Conservation (phyloP, 805 yeast species). For the Kodamaea hsintzibuensis region DNA sequence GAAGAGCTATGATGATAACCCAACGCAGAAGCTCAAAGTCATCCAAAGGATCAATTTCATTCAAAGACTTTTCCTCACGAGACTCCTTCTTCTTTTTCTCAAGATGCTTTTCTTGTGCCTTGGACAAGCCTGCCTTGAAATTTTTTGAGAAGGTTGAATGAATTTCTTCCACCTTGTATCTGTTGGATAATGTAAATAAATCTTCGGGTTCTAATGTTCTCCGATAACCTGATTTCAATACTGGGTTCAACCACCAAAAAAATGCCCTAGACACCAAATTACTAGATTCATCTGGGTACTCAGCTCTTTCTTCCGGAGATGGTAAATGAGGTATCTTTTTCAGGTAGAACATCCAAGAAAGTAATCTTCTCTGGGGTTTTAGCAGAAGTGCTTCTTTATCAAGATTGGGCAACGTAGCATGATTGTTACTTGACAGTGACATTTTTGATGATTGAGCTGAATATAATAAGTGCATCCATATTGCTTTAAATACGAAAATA, state of each 20-base stretch:
- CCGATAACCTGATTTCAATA: slow-evolving; percentile 66
- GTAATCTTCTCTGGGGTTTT: slow-evolving; percentile 28
- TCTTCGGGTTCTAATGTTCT: slow-evolving; percentile 69
- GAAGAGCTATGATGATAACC: slow-evolving; percentile 18
- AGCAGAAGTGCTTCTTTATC: no score
- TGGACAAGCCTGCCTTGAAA: slow-evolving; percentile 13
- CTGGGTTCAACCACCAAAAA: slow-evolving; percentile 69
- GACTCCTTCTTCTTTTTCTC: slow-evolving; percentile 20
- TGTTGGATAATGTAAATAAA: slow-evolving; percentile 32
- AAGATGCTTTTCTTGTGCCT: slow-evolving; percentile 21
- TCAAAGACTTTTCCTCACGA: slow-evolving; percentile 18
- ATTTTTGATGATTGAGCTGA: no score
- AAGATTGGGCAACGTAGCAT: neutral
- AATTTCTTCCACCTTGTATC: slow-evolving; percentile 32
- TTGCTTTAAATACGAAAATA: no score
- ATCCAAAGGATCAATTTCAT: neutral
- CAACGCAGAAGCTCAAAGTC: slow-evolving; percentile 19
- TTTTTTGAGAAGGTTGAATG: slow-evolving; percentile 24
- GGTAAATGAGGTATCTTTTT: slow-evolving; percentile 51
- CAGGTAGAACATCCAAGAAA: slow-evolving; percentile 29
- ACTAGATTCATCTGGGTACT: slow-evolving; percentile 44
- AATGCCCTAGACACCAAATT: slow-evolving; percentile 44
- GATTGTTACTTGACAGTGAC: neutral
- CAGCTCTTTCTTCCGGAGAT: slow-evolving; percentile 46
- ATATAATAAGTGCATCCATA: no score